Evolutionary conservation across 2,329 filamentous ascomycete genomes (phyloP).

Genomic region (Tolypocladium inflatum): DNA sequence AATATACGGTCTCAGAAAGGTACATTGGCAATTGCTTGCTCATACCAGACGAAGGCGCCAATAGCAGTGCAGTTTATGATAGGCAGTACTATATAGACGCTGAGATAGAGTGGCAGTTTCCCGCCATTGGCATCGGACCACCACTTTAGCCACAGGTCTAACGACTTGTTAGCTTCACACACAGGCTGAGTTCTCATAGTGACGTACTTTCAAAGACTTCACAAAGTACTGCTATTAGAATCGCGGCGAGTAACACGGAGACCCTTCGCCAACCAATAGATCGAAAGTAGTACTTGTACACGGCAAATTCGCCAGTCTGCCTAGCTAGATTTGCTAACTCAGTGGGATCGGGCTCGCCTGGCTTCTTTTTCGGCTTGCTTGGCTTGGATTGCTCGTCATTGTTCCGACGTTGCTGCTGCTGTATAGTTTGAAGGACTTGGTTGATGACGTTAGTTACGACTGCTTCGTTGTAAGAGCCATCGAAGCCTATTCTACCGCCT

Average conservation of each 20-base stretch:
- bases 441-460: not conserved
- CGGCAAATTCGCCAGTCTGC: conserved; percentile 4
- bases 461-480: not conserved
- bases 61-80: not conserved
- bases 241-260: not conserved
- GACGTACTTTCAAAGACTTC: not conserved
- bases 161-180: not conserved
- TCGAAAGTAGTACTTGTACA: conserved; percentile 6
- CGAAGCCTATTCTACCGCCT: not conserved
- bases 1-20: not conserved
- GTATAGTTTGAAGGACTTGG: not conserved
- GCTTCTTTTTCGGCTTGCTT: not conserved
- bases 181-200: not conserved
- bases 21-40: not conserved
- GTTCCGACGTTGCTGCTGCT: not conserved
- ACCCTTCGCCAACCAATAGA: not conserved
- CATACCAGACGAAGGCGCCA: not conserved
- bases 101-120: not conserved
- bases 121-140: not conserved
- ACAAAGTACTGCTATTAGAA: not conserved
- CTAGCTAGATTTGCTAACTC: not conserved
- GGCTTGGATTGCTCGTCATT: not conserved
- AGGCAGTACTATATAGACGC: not conserved
- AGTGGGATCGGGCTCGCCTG: not conserved
- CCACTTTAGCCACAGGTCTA: not conserved